Conservation (phyloP, 176 grass and related monocot species). For the Oryza meyeriana region DNA sequence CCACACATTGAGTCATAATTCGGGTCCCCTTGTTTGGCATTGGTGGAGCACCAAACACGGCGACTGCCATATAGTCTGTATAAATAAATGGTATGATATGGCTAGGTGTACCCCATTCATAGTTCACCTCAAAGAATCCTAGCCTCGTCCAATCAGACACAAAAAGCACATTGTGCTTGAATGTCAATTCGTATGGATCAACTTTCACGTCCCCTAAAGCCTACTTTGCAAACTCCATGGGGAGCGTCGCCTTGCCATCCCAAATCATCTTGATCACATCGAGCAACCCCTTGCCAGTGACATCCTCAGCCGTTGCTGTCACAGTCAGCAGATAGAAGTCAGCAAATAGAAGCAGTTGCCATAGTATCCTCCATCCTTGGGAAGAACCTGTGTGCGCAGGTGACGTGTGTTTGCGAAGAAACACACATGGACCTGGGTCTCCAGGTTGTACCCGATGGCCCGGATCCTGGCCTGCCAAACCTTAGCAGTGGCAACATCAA, state of each 20-base stretch:
- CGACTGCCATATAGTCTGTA: constrained; percentile 65
- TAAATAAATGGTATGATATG: constrained; percentile 62
- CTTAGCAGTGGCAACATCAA: constrained; percentile 62
- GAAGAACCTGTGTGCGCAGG: constrained; percentile 38
- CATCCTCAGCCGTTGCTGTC: constrained; percentile 19
- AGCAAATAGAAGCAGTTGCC: constrained; percentile 80
- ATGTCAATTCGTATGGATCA: constrained; percentile 49
- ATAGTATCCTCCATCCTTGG: constrained; percentile 55
- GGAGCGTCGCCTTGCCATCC: constrained; percentile 54
- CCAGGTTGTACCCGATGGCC: constrained; percentile 29
- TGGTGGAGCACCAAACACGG: constrained; percentile 51
- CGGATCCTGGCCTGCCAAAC: constrained; percentile 61
- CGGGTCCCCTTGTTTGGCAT: constrained; percentile 45
- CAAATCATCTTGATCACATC: constrained; percentile 57
- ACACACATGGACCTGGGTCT: constrained; percentile 47
- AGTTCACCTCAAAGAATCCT: constrained; percentile 65
- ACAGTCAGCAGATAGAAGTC: constrained; percentile 58
- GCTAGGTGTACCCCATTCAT: constrained; percentile 57
- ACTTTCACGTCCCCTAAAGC: constrained; percentile 30
- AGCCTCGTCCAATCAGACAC: constrained; percentile 73
- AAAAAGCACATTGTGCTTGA: constrained; percentile 58
- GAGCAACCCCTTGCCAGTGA: constrained; percentile 14
- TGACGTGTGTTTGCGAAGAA: constrained; percentile 73
- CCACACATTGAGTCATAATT: constrained; percentile 68
- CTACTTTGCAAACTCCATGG: constrained; percentile 43